These are phyloP conservation scores for Lasiodiplodia sp. DNA, from an alignment of 2,329 filamentous ascomycete genomes.

Conservation along the genomic window DNA sequence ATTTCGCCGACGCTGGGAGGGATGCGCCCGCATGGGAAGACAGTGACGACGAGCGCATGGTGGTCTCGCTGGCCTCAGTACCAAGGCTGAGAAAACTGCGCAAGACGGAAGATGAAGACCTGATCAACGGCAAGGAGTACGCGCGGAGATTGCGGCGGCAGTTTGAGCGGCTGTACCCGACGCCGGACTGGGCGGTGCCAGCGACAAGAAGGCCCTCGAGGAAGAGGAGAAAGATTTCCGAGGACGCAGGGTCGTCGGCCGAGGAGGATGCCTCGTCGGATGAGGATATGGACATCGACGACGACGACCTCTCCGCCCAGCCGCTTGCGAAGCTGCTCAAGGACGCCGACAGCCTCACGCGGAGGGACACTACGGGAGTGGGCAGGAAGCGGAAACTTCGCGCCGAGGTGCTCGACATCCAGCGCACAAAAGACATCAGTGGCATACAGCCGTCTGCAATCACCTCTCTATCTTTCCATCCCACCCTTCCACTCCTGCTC, in stretches of 20 bases:
- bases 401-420: constrained; percentile 89
- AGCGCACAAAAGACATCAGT: constrained; percentile 84
- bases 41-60: constrained; percentile 90
- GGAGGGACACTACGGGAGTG: constrained; percentile 54
- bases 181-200: constrained; percentile 66
- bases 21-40: constrained; percentile 82
- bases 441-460: constrained; percentile 80
- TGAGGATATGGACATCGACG: constrained; percentile 61
- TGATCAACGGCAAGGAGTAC: constrained; percentile 88
- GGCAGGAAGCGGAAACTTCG: constrained; percentile 75
- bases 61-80: constrained; percentile 79
- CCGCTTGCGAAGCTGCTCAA: constrained; percentile 83
- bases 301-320: constrained; percentile 66
- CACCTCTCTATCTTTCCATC: constrained; percentile 87
- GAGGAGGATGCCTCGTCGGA: constrained; percentile 62
- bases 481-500: constrained; percentile 83
- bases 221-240: constrained; percentile 57
- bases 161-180: constrained; percentile 64
- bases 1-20: constrained; percentile 40
- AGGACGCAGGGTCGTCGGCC: constrained; percentile 50
- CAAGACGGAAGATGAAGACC: constrained; percentile 79
- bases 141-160: constrained; percentile 79
- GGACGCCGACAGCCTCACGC: constrained; percentile 72
- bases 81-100: constrained; percentile 83
- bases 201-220: constrained; percentile 47